Conservation (phyloP, 805 yeast genomes). For the Wickerhamiella allomyrinae region DNA sequence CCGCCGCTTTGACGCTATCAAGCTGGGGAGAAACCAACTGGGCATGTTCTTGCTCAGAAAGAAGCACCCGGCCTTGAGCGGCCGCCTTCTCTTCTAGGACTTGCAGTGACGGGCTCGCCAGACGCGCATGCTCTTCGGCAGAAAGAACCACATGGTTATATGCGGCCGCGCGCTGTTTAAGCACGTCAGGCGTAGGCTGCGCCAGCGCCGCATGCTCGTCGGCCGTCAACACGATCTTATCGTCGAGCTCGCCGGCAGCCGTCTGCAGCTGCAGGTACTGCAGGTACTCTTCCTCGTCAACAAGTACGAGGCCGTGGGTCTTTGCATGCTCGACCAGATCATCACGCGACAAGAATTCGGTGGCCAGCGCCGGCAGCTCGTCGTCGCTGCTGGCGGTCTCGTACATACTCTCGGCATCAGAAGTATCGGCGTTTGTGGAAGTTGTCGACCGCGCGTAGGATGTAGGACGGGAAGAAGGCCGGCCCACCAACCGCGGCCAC, state of each 20-base stretch:
- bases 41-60: slow-evolving; percentile 2
- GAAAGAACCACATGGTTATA: slow-evolving; percentile 15
- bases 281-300: slow-evolving; percentile 6
- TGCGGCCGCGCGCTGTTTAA: slow-evolving; percentile 19
- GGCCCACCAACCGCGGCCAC: background rate
- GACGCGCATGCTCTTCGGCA: slow-evolving; percentile 16
- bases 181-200: slow-evolving; percentile 23
- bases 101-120: slow-evolving; percentile 4
- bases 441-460: slow-evolving; percentile 5
- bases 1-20: slow-evolving; percentile 1
- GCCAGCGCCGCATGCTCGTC: slow-evolving; percentile 12
- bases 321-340: slow-evolving; percentile 16
- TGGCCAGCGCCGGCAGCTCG: slow-evolving; percentile 12
- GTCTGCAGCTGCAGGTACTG: slow-evolving; percentile 2
- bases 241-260: background rate
- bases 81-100: slow-evolving; percentile 12
- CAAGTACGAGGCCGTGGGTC: slow-evolving; percentile 7
- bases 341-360: slow-evolving; percentile 18
- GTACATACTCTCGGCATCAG: background rate
- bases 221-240: background rate
- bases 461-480: background rate
- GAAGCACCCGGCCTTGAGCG: slow-evolving; percentile 1
- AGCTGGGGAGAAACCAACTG: slow-evolving; percentile 1
- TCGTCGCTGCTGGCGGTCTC: slow-evolving; percentile 2
- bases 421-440: background rate